Conservation (phyloP, 176 grass and related monocot species). For the Aegilops sharonensis region DNA sequence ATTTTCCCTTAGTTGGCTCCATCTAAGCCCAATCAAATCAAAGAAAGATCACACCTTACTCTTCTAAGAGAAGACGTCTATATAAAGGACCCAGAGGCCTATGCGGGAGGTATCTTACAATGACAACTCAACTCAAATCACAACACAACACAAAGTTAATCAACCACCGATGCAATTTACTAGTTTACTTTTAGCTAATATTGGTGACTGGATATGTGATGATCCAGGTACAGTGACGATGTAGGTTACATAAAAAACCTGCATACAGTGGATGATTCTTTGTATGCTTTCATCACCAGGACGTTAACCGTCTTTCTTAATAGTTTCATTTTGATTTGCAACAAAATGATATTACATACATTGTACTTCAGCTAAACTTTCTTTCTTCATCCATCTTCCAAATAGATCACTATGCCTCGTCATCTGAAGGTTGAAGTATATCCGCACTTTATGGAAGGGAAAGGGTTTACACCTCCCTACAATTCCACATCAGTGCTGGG, state of each 20-base stretch:
- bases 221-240: neutral
- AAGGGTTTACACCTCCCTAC: constrained; percentile 16
- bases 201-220: constrained; percentile 1
- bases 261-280: too few species aligned
- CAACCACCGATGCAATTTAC: neutral
- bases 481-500: constrained; percentile 57
- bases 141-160: neutral
- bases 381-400: neutral
- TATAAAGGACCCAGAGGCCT: neutral
- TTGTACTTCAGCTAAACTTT: neutral
- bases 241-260: neutral
- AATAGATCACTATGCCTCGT: constrained; percentile 47
- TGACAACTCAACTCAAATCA: neutral
- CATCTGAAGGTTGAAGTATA: constrained; percentile 42
- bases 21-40: too few species aligned
- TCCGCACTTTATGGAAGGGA: constrained; percentile 65
- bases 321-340: too few species aligned
- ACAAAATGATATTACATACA: neutral
- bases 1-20: too few species aligned
- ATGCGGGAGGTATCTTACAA: neutral
- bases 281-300: too few species aligned
- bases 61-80: neutral
- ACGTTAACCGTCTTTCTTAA: too few species aligned
- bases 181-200: neutral
- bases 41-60: too few species aligned